These are phyloP conservation scores for Stachybotrys echinatus DNA, from an alignment of 2,329 filamentous ascomycete genomes.

Conservation along the genomic window DNA sequence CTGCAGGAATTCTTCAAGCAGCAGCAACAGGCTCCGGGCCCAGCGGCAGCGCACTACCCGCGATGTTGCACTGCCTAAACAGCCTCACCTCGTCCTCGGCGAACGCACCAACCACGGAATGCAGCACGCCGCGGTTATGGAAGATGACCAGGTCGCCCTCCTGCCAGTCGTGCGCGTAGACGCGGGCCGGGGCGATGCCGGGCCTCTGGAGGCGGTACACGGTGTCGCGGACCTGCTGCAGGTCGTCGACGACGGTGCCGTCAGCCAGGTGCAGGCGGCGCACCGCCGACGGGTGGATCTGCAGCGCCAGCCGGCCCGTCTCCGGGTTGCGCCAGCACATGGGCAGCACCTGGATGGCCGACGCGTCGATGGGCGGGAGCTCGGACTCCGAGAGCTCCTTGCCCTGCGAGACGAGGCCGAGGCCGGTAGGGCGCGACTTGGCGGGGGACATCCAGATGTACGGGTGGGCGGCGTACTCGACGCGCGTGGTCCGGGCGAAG, in stretches of 20 bases:
- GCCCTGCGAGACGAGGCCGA: slow-evolving; percentile 65
- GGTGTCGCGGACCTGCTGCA: slow-evolving; percentile 60
- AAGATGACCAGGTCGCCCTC: slow-evolving; percentile 74
- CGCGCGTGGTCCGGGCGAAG: slow-evolving; percentile 59
- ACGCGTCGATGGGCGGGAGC: slow-evolving; percentile 59
- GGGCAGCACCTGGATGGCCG: slow-evolving; percentile 66
- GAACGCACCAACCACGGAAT: slow-evolving; percentile 73
- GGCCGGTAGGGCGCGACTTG: slow-evolving; percentile 60
- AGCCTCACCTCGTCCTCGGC: slow-evolving; percentile 66
- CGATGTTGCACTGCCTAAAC: slow-evolving; percentile 76
- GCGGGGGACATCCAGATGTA: slow-evolving; percentile 78
- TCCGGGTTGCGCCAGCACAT: slow-evolving; percentile 75
- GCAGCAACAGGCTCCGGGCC: slow-evolving; percentile 30
- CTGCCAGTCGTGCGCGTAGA: slow-evolving; percentile 74
- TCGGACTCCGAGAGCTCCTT: slow-evolving; percentile 54
- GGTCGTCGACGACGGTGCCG: slow-evolving; percentile 63
- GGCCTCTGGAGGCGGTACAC: slow-evolving; percentile 66
- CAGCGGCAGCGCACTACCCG: slow-evolving; percentile 53
- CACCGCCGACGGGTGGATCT: slow-evolving; percentile 69
- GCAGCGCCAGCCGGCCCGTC: slow-evolving; percentile 63
- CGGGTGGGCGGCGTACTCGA: slow-evolving; percentile 74
- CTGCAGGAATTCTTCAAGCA: background rate
- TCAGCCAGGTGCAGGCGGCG: slow-evolving; percentile 63
- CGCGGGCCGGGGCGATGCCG: slow-evolving; percentile 61
- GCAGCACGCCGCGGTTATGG: slow-evolving; percentile 70